phyloP scores from a whole-genome alignment of 345 rosid species.

The Syzygium grande region DNA sequence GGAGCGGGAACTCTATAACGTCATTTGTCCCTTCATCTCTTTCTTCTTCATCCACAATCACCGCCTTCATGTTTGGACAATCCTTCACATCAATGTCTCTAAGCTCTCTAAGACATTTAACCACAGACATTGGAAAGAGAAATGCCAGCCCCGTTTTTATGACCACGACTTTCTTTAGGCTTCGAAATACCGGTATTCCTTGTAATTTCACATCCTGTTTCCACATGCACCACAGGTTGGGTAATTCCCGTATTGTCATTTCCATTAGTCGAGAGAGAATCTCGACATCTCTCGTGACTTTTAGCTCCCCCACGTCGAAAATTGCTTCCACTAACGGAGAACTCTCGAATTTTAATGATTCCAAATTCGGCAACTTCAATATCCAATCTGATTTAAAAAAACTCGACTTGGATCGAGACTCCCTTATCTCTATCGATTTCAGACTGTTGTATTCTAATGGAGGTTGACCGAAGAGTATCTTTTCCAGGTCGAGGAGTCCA shows the following conservation, averaged over 20 bases:
- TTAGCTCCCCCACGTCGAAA: not conserved
- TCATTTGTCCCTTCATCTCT: not conserved
- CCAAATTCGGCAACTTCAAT: not conserved
- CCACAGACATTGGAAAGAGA: not conserved
- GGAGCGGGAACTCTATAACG: not conserved
- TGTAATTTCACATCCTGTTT: not conserved
- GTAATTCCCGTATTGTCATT: rapidly evolving
- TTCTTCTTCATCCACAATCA: not conserved
- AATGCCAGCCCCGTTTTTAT: rapidly evolving
- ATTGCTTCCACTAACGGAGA: not conserved
- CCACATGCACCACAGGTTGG: not conserved
- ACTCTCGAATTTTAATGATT: rapidly evolving
- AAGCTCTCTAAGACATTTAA: not conserved
- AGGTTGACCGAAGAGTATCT: not conserved
- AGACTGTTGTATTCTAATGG: not conserved
- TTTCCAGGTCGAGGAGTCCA: not conserved
- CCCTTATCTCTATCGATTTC: rapidly evolving
- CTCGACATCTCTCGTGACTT: not conserved
- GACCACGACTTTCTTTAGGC: not conserved
- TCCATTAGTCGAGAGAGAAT: not conserved
- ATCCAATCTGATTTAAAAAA: not conserved
- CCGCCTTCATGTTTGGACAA: not conserved
- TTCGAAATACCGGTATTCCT: not conserved
- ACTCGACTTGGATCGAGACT: rapidly evolving
- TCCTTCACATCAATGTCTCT: rapidly evolving